Percentiles rank a stretch among this genome's conserved stretches.
These are phyloP conservation scores for Neurospora sp. DNA, from an alignment of 495 filamentous ascomycete species.

Conservation along the genomic window DNA sequence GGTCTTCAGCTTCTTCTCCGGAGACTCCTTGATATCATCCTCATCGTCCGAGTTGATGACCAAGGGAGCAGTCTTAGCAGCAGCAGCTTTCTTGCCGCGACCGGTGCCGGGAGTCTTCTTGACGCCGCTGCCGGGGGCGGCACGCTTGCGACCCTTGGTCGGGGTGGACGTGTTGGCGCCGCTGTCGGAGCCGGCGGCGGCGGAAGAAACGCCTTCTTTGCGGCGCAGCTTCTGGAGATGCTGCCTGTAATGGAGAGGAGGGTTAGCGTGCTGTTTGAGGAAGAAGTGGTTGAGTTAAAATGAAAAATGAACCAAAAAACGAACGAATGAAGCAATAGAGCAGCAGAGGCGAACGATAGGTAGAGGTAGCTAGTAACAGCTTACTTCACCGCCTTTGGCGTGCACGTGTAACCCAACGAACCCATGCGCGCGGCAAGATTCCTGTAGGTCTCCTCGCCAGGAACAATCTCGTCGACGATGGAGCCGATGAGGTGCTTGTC, in stretches of 20 bases:
- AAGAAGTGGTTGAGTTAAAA: background rate
- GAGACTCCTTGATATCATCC: conserved; percentile 1
- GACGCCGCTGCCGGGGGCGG: background rate
- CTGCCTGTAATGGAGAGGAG: conserved; percentile 18
- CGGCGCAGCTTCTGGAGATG: conserved; percentile 31
- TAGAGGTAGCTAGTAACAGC: conserved; percentile 1
- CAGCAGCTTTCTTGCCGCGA: conserved; percentile 3
- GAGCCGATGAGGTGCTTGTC: conserved; percentile 17
- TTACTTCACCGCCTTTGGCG: conserved; percentile 24
- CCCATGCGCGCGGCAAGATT: conserved; percentile 13
- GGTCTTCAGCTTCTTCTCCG: conserved; percentile 6
- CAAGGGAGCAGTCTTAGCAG: background rate
- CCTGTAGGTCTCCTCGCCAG: conserved; percentile 11
- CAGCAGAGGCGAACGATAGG: background rate
- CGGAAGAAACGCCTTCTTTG: conserved; percentile 15
- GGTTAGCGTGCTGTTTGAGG: background rate
- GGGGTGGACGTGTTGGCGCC: background rate
- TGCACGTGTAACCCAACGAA: conserved; percentile 14
- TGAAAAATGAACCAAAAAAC: background rate
- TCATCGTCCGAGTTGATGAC: background rate
- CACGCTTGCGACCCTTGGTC: conserved; percentile 12
- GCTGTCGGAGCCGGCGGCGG: background rate
- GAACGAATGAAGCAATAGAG: background rate
- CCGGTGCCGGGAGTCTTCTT: conserved; percentile 1
- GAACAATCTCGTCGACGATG: conserved; percentile 11